Conservation (phyloP, 23 red algal species). For the Gracilaria vermiculophylla region DNA sequence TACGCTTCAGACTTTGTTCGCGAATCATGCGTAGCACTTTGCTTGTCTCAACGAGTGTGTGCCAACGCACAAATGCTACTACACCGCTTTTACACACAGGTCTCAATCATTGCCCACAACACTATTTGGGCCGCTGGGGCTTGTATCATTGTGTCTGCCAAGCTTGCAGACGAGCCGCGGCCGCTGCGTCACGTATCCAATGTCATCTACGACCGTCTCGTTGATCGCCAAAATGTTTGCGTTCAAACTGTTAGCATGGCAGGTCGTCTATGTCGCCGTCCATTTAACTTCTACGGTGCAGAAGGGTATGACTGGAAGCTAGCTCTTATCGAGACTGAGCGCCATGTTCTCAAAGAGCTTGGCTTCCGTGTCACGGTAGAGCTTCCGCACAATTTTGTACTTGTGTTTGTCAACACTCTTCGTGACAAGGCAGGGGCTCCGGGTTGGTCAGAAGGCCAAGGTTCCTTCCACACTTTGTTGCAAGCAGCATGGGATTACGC, state of each 20-base stretch:
- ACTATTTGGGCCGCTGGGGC: slow-evolving; percentile 44
- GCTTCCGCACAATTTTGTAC: slow-evolving; percentile 68
- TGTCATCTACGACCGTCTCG: slow-evolving; percentile 41
- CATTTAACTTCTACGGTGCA: slow-evolving; percentile 51
- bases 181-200: slow-evolving; percentile 47
- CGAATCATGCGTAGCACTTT: slow-evolving; percentile 27
- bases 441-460: slow-evolving; percentile 8
- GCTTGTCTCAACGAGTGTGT: slow-evolving; percentile 14
- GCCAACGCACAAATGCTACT: slow-evolving; percentile 54
- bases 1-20: slow-evolving; percentile 52
- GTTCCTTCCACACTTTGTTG: slow-evolving; percentile 11
- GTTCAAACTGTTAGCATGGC: slow-evolving; percentile 5
- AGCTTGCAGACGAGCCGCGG: slow-evolving; percentile 24
- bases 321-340: slow-evolving; percentile 57
- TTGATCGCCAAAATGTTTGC: background rate
- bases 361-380: slow-evolving; percentile 65
- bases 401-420: slow-evolving; percentile 70
- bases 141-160: slow-evolving; percentile 32
- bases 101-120: slow-evolving; percentile 26
- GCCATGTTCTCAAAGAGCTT: slow-evolving; percentile 63
- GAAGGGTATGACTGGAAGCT: slow-evolving; percentile 75
- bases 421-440: slow-evolving; percentile 59
- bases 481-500: slow-evolving; percentile 46
- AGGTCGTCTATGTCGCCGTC: background rate
- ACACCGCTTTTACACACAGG: slow-evolving; percentile 47